Conservation (phyloP, 2,329 filamentous ascomycete genomes). For the Pseudogymnoascus sp. region DNA sequence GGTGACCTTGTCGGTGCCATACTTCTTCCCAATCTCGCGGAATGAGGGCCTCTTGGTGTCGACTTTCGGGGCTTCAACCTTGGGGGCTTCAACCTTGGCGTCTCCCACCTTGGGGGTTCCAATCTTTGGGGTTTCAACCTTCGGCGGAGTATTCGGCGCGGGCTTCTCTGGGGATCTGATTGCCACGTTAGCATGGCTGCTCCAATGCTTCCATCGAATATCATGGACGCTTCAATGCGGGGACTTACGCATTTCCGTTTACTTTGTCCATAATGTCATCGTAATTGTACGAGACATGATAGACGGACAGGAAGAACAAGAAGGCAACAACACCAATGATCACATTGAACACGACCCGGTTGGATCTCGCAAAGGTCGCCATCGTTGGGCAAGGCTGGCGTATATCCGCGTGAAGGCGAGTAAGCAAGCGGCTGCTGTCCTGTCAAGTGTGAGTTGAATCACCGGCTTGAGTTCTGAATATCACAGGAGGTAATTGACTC, state of each 20-base stretch:
- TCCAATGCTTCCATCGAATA: not conserved
- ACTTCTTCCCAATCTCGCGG: constrained; percentile 30
- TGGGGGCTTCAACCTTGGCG: not conserved
- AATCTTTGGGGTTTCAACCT: not conserved
- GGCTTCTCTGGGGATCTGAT: not conserved
- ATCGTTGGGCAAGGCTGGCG: not conserved
- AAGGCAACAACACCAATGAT: not conserved
- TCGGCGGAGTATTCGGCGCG: not conserved
- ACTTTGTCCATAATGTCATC: not conserved
- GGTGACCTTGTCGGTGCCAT: constrained; percentile 36
- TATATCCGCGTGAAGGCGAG: constrained; percentile 2
- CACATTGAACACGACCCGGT: constrained; percentile 4
- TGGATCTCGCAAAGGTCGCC: constrained; percentile 4
- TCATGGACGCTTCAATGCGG: not conserved
- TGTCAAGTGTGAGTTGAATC: constrained; percentile 3
- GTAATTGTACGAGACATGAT: constrained; percentile 2
- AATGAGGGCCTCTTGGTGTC: constrained; percentile 18
- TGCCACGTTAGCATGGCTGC: not conserved
- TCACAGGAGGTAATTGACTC: not conserved
- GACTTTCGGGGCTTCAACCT: not conserved
- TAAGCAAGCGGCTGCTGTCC: not conserved
- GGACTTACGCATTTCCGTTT: not conserved
- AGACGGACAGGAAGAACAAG: not conserved
- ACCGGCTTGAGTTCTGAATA: not conserved
- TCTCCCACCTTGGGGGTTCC: not conserved